Percentiles rank a stretch among this genome's conserved stretches.
phyloP scores from a whole-genome alignment of 805 yeast species.

The Kuraishia hungarica region DNA sequence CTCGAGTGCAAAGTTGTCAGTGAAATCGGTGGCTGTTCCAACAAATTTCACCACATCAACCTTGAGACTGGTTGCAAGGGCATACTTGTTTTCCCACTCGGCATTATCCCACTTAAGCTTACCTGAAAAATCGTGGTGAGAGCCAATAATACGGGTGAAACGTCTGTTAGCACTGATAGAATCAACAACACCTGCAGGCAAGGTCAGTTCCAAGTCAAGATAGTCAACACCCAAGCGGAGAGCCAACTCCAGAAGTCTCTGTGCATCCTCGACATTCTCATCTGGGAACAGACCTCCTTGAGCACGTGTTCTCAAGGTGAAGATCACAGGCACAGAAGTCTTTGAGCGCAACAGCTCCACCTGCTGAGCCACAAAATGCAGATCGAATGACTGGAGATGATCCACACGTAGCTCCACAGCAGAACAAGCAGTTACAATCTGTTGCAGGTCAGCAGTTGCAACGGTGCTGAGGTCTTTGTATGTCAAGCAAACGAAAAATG shows the following conservation, averaged over 20 bases:
- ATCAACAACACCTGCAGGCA: conserved; percentile 47
- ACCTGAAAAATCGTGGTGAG: conserved; percentile 72
- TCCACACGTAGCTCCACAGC: conserved; percentile 86
- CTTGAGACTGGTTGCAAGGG: conserved; percentile 53
- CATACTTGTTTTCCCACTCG: conserved; percentile 70
- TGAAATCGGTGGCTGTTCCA: conserved; percentile 56
- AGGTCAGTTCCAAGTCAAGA: conserved; percentile 71
- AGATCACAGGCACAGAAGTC: conserved; percentile 66
- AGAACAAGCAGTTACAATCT: conserved; percentile 57
- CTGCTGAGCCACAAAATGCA: conserved; percentile 62
- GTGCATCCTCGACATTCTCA: conserved; percentile 36
- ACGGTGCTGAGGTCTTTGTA: conserved; percentile 46
- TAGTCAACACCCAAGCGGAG: conserved; percentile 72
- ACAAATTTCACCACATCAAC: conserved; percentile 79
- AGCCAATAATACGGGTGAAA: conserved; percentile 68
- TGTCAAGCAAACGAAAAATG: conserved; percentile 69
- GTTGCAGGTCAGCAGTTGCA: conserved; percentile 35
- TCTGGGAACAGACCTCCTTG: conserved; percentile 85
- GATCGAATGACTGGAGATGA: conserved; percentile 40
- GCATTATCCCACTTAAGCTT: conserved; percentile 52
- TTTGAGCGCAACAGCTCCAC: conserved; percentile 59
- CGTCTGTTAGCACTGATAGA: conserved; percentile 44
- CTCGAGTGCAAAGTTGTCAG: conserved; percentile 68
- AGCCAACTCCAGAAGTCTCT: conserved; percentile 48
- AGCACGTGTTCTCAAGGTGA: conserved; percentile 64